Evolutionary conservation across 257 asterid species (phyloP), one percentile per base, ranked within the genome.

Genomic region (Leonotis leonurus): DNA sequence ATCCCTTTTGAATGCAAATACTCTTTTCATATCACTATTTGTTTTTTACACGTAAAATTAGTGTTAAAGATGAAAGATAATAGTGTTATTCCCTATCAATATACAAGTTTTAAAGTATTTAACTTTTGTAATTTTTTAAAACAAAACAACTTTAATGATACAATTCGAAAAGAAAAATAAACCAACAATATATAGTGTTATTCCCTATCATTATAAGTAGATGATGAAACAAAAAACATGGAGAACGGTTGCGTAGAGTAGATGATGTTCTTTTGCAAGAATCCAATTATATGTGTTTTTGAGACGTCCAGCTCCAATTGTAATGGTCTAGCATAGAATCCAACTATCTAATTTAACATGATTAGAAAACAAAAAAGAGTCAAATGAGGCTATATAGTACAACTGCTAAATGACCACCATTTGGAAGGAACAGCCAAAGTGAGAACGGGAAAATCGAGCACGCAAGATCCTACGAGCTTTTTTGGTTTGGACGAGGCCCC

Each of bases 401-500:
- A 52, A 29, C 68, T 26, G 62, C 13, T 43, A 30, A 40, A 57
- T 16, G 29, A 22, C 53, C 58, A 61, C 43, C 24, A 16, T 37
- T 60, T 40, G 25, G 57, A 64, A 20, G 45, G 56, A 32, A 22
- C 8, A 61, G 11, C 51, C 52, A 32, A 39, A 32, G 54, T 1
- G 58, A 35, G 39, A 33, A 49, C 8, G n/a, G 44, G 62, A 43
- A 50, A 43, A 35, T 36, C 53, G 40, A 65, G 20, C 60, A n/a
- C 13, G 26, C 21, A 13, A 37, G 56, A 18, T 49, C 33, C 59
- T 46, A 46, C 41, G 45, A 39, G 17, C 39, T 56, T 39, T 62
- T 67, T 10, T 70, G 73, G 76, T 27, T 72, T 29, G 83, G 67
- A 43, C 81, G 80, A 43, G 91, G 88, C 52, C 89, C 94, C 64